Conservation (phyloP, 2,329 filamentous ascomycete species). For the Botrytis byssoidea region DNA sequence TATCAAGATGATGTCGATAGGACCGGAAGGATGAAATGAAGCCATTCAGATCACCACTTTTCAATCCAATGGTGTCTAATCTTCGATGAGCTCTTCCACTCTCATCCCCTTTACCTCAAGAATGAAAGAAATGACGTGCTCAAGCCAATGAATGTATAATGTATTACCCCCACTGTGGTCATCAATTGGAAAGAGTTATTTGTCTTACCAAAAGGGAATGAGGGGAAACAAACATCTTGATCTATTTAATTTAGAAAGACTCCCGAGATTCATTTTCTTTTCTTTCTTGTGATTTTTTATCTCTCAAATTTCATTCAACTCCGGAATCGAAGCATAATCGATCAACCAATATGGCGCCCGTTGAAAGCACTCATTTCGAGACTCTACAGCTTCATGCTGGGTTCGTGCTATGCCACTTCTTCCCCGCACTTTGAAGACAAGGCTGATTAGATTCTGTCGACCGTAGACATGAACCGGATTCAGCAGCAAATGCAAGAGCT, state of each 20-base stretch:
- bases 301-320: background rate
- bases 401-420: conserved; percentile 46
- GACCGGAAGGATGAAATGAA: background rate
- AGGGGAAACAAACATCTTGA: conserved; percentile 2
- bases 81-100: background rate
- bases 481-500: conserved; percentile 79
- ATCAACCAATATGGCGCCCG: conserved; percentile 19
- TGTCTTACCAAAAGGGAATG: background rate
- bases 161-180: conserved; percentile 3
- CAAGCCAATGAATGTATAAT: background rate
- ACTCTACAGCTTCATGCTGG: conserved; percentile 84
- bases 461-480: conserved; percentile 72
- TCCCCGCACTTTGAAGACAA: conserved; percentile 23
- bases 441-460: conserved; percentile 21
- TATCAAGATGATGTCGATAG: background rate
- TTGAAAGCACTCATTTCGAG: conserved; percentile 65
- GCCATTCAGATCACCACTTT: background rate
- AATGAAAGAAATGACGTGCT: conserved; percentile 8
- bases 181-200: background rate
- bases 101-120: background rate
- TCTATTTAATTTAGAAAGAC: background rate
- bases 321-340: background rate
- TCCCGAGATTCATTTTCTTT: background rate
- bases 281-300: too few species aligned
- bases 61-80: background rate